Percentiles rank a stretch among this genome's conserved stretches.
Conservation (phyloP, 805 yeast species). For the Metschnikowia lochheadii region DNA sequence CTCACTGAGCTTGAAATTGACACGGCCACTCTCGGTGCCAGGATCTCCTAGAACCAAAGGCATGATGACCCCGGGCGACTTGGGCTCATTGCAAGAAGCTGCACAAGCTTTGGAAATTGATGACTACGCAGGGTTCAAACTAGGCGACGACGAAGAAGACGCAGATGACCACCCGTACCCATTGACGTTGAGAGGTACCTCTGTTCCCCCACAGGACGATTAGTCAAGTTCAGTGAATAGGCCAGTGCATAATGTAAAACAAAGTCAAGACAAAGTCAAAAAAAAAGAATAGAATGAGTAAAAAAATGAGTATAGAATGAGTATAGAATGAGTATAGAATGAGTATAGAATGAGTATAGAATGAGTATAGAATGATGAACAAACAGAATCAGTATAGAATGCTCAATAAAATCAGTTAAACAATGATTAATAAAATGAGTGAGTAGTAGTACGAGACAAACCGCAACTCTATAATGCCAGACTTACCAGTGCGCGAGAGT, state of each 20-base stretch:
- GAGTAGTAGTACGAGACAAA: too few species aligned
- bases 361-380: too few species aligned
- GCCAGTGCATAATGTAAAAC: background rate
- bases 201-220: conserved; percentile 38
- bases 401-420: too few species aligned
- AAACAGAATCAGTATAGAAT: too few species aligned
- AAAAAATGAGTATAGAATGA: too few species aligned
- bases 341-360: too few species aligned
- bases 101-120: conserved; percentile 64
- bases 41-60: conserved; percentile 87
- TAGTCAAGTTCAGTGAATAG: background rate
- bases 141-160: conserved; percentile 42
- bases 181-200: conserved; percentile 46
- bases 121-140: conserved; percentile 64
- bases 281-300: too few species aligned
- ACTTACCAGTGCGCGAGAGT: background rate
- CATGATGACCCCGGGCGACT: conserved; percentile 95
- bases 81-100: conserved; percentile 93
- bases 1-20: conserved; percentile 58
- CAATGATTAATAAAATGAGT: too few species aligned
- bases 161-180: conserved; percentile 39
- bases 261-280: too few species aligned
- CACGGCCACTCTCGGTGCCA: conserved; percentile 94
- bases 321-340: too few species aligned
- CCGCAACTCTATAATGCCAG: too few species aligned